phyloP scores from a whole-genome alignment of 176 grass and related monocot genomes.

The Cenchrus americanus region DNA sequence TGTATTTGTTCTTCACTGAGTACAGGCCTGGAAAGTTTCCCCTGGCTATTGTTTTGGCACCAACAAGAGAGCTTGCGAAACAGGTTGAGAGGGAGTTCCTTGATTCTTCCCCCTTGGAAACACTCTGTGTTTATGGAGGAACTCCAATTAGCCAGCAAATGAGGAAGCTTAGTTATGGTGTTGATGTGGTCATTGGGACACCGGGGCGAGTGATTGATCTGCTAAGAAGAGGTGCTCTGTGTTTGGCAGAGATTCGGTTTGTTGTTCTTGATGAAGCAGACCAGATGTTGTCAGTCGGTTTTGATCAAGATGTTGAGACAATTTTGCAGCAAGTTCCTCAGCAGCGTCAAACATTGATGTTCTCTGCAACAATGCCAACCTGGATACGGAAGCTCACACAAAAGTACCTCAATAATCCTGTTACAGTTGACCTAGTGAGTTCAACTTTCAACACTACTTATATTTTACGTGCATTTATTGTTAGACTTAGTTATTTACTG shows the following conservation, averaged over 20 bases:
- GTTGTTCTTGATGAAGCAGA: conserved; percentile 99
- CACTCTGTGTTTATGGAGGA: conserved; percentile 91
- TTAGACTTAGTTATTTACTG: background rate
- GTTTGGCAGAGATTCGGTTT: conserved; percentile 69
- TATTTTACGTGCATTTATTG: conserved; percentile 9
- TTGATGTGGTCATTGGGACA: conserved; percentile 93
- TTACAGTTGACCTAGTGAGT: conserved; percentile 90
- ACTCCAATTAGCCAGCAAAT: conserved; percentile 86
- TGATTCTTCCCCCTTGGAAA: conserved; percentile 74
- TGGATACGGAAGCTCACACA: conserved; percentile 92
- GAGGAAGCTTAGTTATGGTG: conserved; percentile 64
- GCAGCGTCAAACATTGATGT: conserved; percentile 88
- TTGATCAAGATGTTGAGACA: conserved; percentile 87
- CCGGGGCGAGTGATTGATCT: conserved; percentile 94
- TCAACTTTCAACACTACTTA: background rate
- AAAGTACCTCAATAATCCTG: conserved; percentile 73
- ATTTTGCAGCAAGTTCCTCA: conserved; percentile 75
- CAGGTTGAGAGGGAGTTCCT: conserved; percentile 97
- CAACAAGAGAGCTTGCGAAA: conserved; percentile 94
- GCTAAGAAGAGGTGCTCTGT: conserved; percentile 71
- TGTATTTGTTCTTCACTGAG: conserved; percentile 7
- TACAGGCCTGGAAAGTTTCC: conserved; percentile 67
- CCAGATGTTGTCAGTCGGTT: conserved; percentile 96
- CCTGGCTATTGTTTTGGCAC: conserved; percentile 85
- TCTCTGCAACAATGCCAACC: conserved; percentile 94